Conservation (phyloP, 2,329 filamentous ascomycete species). For the Fusarium compactum region DNA sequence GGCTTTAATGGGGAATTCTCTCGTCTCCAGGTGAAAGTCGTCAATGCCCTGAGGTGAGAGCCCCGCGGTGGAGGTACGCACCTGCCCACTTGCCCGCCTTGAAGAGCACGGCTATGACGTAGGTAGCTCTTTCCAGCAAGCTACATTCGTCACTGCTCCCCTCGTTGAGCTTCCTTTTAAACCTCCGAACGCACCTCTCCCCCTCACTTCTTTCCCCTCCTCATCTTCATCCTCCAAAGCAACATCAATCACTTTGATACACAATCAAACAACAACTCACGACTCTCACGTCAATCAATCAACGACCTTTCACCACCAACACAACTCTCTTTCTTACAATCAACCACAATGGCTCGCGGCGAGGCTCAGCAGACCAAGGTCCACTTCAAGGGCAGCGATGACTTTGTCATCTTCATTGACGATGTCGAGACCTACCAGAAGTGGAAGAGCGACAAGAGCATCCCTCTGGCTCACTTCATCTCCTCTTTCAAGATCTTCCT, state of each 20-base stretch:
- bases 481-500: conserved; percentile 90
- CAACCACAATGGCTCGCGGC: conserved; percentile 74
- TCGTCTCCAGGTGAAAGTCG: not conserved
- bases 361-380: conserved; percentile 80
- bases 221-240: conserved; percentile 27
- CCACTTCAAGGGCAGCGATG: conserved; percentile 82
- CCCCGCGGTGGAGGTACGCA: conserved; percentile 34
- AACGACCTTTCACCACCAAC: conserved; percentile 27
- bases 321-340: conserved; percentile 31
- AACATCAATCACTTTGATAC: conserved; percentile 19
- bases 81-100: conserved; percentile 21
- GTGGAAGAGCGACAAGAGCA: conserved; percentile 83
- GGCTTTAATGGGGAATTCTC: conserved; percentile 10
- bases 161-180: conserved; percentile 45
- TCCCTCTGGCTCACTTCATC: conserved; percentile 87
- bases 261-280: not conserved
- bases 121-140: conserved; percentile 43
- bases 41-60: conserved; percentile 5
- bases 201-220: conserved; percentile 17
- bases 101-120: conserved; percentile 41
- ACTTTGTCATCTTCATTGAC: conserved; percentile 71
- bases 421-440: conserved; percentile 75
- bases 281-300: conserved; percentile 9
- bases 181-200: conserved; percentile 22
- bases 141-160: conserved; percentile 40